Base-by-base conservation (phyloP, 1,139 yeast species). In the Spencermartinsiella ligniputridi region DNA sequence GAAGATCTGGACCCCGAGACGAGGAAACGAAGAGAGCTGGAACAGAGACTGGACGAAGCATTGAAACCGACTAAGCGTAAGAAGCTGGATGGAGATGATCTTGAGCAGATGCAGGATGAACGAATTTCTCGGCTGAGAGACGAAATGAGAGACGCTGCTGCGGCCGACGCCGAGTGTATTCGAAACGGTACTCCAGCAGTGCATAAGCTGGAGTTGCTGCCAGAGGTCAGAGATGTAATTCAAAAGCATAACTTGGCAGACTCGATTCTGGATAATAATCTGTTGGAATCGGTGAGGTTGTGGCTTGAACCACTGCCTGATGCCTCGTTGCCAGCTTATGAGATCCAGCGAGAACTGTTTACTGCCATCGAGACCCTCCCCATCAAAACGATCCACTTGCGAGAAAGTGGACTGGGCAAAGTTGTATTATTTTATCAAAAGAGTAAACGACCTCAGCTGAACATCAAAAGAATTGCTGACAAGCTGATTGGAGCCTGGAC, bases 281-380 rank as follows among this genome's bases (percentile, higher is more conserved):
- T 94, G 58, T 74, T 94, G 53, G 97, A 92, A 59, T 94, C 96
- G 41, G 92, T 94, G 33, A 77, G 97, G 56, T 82, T 88, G 63
- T 94, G 99, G 99, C 74, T 94, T 48, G 99, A 94, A 64, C 99
- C 99, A 35, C 74, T 94, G 55, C 98, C 98, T 1, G 98, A 94
- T 71, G 96, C 95, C 37, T 88, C 97, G 5, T 74, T 94, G 69
- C 99, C 99, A 12, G 94, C 96, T 1, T 92, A 86, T 67, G 96
- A 90, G 65, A 90, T 94, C 53, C 98, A 94, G 64, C 87, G 85
- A 63, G 92, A 85, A 46, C 71, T 94, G 55, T 85, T 94, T 55
- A 71, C 72, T 18, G 83, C 95, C 29, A 71, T 92, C 49, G 76
- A 78, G 41, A 75, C 80, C 44, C 73, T 94, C 49, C 98, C 98